phyloP scores from a whole-genome alignment of 2,329 filamentous ascomycete species.

The Chaetomium sp. region DNA sequence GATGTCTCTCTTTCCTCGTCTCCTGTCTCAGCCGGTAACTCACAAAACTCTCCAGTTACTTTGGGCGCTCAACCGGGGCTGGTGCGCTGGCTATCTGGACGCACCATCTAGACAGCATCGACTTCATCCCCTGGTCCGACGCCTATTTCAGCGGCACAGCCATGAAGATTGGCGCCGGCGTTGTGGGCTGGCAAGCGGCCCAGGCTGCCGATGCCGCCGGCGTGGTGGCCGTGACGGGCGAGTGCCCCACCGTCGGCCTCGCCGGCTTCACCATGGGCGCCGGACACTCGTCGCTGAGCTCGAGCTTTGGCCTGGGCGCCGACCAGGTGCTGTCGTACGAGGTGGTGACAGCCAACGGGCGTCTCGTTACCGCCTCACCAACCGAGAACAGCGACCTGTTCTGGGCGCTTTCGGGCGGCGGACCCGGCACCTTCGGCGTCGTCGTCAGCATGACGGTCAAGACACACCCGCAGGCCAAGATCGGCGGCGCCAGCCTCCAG shows the following conservation, averaged over 20 bases:
- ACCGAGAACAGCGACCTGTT: conserved; percentile 49
- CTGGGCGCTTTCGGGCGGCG: conserved; percentile 51
- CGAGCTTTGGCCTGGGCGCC: conserved; percentile 51
- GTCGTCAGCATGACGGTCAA: conserved; percentile 35
- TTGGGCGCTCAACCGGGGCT: conserved; percentile 39
- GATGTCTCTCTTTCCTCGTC: neutral
- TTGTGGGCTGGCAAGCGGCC: conserved; percentile 55
- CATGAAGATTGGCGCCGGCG: conserved; percentile 58
- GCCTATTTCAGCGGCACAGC: conserved; percentile 48
- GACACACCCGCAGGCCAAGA: conserved; percentile 26
- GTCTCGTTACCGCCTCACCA: conserved; percentile 44
- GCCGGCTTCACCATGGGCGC: conserved; percentile 51
- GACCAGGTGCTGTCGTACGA: conserved; percentile 51
- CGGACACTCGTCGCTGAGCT: conserved; percentile 55
- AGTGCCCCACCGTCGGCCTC: conserved; percentile 54
- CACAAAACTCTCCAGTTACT: neutral
- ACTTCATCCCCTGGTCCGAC: conserved; percentile 37
- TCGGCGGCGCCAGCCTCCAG: conserved; percentile 28
- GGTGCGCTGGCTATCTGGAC: conserved; percentile 43
- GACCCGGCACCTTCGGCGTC: conserved; percentile 42
- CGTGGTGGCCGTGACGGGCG: conserved; percentile 54
- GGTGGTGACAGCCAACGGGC: conserved; percentile 50
- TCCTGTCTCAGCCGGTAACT: neutral
- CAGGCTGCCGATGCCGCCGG: conserved; percentile 49
- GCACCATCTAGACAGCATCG: conserved; percentile 40